Conservation (phyloP, 768 basidiomycete species). For the Panellus pusillus region DNA sequence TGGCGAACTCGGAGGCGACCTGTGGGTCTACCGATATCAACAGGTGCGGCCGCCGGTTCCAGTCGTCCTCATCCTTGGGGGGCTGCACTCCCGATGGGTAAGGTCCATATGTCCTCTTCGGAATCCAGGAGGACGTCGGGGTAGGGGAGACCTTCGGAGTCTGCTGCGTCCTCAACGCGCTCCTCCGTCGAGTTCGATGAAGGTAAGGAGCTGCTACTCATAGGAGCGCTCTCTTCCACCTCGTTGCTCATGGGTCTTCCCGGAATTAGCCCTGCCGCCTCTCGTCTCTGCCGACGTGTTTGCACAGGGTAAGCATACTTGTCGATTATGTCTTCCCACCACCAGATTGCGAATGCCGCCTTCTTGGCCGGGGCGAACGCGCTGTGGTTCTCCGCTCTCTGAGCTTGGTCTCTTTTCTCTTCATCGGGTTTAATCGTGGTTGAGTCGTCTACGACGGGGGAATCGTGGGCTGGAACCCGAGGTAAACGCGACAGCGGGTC, state of each 20-base stretch:
- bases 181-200: background rate
- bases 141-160: background rate
- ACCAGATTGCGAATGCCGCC: too few species aligned
- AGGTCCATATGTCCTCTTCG: background rate
- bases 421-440: too few species aligned
- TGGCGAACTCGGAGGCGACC: background rate
- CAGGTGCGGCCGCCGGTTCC: background rate
- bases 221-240: background rate
- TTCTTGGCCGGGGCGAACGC: too few species aligned
- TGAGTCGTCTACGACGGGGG: too few species aligned
- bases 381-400: too few species aligned
- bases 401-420: too few species aligned
- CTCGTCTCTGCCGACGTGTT: too few species aligned
- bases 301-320: too few species aligned
- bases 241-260: background rate
- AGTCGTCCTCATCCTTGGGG: background rate
- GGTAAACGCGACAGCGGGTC: conserved; percentile 3
- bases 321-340: too few species aligned
- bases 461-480: background rate
- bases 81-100: background rate
- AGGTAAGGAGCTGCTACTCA: background rate
- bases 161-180: background rate
- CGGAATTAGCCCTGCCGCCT: too few species aligned
- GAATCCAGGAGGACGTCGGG: too few species aligned
- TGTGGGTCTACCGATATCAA: background rate